Evolutionary conservation across 2,329 filamentous ascomycete species (phyloP), one percentile per base, ranked within the genome.

Genomic region (Sporothrix brunneoviolacea): DNA sequence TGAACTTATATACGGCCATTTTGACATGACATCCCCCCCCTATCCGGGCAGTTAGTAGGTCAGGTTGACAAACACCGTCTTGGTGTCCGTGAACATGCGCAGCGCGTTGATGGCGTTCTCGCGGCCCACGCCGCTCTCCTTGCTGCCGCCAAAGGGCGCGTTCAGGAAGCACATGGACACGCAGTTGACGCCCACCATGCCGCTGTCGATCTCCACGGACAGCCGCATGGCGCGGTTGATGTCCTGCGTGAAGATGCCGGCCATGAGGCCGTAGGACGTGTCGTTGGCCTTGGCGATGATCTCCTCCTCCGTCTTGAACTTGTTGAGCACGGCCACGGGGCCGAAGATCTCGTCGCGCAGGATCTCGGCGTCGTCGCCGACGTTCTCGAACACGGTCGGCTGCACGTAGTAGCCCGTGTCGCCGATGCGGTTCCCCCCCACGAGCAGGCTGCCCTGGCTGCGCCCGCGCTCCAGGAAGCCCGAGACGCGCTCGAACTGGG

Each of bases 111-210:
- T 68, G 18, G 69, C 73, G 46, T 70, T 69, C 61, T 78, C 75
- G 4, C 73, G 61, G 3, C 75, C 75, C 15, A 71, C 54, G 0
- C 75, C 75, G 51, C 68, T 72, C 60, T 73, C 66, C 65, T 77
- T 78, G 45, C 57, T 67, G 8, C 75, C 75, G 27, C 75, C 74
- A 56, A 78, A 77, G 0, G 75, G 74, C 3, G 66, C 64, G 4
- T 51, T 62, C 36, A 70, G 57, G 50, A 70, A 68, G 50, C 64
- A 60, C 16, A 67, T 55, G 50, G 63, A 67, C 42, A 70, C 61
- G 40, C 65, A 68, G 56, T 87, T 87, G 61, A 87, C 77, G 70
- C 82, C 84, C 4, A 87, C 82, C 75, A 84, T 85, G 27, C 84
- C 84, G 12, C 79, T 76, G 63, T 86, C 81, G 40, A 88, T 70